These are phyloP conservation scores for Roridomyces roridus DNA, from an alignment of 768 basidiomycete genomes.

Conservation along the genomic window DNA sequence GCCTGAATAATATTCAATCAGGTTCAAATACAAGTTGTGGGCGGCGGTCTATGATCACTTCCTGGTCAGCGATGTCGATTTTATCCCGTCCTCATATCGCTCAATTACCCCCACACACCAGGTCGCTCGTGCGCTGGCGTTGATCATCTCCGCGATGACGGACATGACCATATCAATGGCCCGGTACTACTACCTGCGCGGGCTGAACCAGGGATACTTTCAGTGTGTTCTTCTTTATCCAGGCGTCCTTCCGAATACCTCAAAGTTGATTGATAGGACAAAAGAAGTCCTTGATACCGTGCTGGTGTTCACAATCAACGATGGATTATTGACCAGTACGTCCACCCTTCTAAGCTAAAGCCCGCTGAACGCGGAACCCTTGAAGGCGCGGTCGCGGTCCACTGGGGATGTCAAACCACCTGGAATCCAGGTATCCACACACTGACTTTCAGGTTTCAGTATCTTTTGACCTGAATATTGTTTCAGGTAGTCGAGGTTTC, in stretches of 20 bases:
- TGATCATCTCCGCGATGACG: conserved; percentile 11
- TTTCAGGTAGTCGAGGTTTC: too few relatives aligned
- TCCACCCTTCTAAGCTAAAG: background rate
- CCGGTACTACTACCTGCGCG: conserved; percentile 17
- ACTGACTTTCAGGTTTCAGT: too few relatives aligned
- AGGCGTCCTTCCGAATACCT: background rate
- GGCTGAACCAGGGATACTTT: too few relatives aligned
- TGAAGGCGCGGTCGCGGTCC: conserved; percentile 13
- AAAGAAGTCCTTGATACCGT: conserved; percentile 12
- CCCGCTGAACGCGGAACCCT: background rate
- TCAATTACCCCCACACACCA: too few relatives aligned
- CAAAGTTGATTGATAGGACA: conserved; percentile 1
- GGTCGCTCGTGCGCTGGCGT: conserved; percentile 16
- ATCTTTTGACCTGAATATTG: too few relatives aligned
- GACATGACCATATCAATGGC: conserved; percentile 11
- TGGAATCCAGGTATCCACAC: too few relatives aligned
- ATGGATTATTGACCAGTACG: conserved; percentile 9
- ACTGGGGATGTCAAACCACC: too few relatives aligned
- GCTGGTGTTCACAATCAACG: conserved; percentile 17
- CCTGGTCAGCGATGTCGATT: too few relatives aligned
- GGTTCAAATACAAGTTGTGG: background rate
- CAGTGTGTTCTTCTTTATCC: conserved; percentile 1
- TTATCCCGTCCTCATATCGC: too few relatives aligned
- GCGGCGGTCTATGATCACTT: too few relatives aligned
- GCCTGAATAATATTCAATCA: background rate